Evolutionary conservation across 1,139 yeast genomes (phyloP), one percentile per base, ranked within the genome.

Genomic region (Insectozyma bohioensis): DNA sequence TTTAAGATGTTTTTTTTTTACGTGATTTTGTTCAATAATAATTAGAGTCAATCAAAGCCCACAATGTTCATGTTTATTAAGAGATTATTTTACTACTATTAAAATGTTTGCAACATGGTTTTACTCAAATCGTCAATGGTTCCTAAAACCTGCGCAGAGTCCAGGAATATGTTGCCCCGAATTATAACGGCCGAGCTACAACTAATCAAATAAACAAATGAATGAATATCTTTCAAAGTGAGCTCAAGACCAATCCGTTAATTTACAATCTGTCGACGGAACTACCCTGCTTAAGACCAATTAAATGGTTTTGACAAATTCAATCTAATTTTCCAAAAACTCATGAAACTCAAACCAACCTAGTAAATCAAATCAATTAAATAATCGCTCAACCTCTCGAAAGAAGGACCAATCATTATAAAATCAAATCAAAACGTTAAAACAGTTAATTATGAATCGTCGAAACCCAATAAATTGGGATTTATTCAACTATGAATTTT

Each of bases 91-190:
- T n/a, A n/a, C n/a, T n/a, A n/a, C n/a, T n/a, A n/a, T 5, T 16
- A 15, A 32, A 45, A 71, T 82, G 87, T 82, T 56, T 67, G 87
- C 88, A 76, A 80, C 85, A 82, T 82, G 88, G 90, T 82, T 83
- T 82, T 81, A 81, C 92, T 83, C 88, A 80, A 80, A 75, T 83
- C 88, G 80, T 78, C 74, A 83, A 64, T 45, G 75, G 86, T 75
- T 85, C 75, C 51, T 41, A 75, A 64, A 79, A 65, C 85, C 80
- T 83, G 71, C 88, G 86, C 80, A 82, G 85, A 75, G 92, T 80
- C 70, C 81, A 83, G 94, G 94, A 84, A 84, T 84, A 84, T 84
- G 86, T 84, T 76, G 90, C 87, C 69, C 58, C 74, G 65, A 51
- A 53, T 53, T 56, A 51, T 45, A 36, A 27, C 44, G 69, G 68